Evolutionary conservation across 1,284 basidiomycete genomes (phyloP).

Genomic region (Filobasidium uniguttulatum): DNA sequence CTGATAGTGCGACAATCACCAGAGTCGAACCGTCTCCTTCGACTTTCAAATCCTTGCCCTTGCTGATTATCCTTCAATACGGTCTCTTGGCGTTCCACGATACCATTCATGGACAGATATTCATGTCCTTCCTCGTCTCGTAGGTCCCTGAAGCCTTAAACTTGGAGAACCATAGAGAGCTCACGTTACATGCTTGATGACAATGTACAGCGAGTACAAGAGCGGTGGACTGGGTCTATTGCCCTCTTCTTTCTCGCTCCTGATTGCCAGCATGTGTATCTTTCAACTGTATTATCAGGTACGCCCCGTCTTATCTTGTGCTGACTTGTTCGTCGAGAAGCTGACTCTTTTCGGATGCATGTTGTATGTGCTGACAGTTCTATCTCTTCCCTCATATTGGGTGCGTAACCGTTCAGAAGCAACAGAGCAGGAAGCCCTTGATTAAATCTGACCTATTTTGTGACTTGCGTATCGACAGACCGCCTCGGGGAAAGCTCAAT

Average conservation of each 20-base stretch:
- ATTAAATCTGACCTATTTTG: background rate
- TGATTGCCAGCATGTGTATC: constrained; percentile 38
- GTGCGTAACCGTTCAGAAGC: constrained; percentile 1
- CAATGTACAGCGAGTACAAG: constrained; percentile 31
- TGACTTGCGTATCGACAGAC: constrained; percentile 15
- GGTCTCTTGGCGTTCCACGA: constrained; percentile 36
- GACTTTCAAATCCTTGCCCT: constrained; percentile 27
- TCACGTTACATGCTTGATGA: background rate
- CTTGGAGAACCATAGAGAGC: background rate
- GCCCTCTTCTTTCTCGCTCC: constrained; percentile 35
- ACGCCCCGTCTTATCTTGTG: too few species aligned
- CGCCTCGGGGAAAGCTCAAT: constrained; percentile 34
- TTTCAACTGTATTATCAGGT: constrained; percentile 35
- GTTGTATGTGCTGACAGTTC: constrained; percentile 21
- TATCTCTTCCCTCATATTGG: constrained; percentile 36
- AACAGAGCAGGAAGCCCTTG: background rate
- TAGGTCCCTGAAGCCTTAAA: constrained; percentile 15
- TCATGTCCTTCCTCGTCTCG: constrained; percentile 37
- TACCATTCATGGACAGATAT: constrained; percentile 35
- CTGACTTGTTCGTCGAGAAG: background rate
- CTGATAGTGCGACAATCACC: background rate
- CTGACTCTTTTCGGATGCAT: background rate
- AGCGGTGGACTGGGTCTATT: constrained; percentile 37
- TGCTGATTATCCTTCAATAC: constrained; percentile 35
- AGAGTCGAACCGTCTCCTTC: constrained; percentile 9